Base-by-base conservation (phyloP, 108 stramenopile species). In the Cyclostephanos tholiformis region DNA sequence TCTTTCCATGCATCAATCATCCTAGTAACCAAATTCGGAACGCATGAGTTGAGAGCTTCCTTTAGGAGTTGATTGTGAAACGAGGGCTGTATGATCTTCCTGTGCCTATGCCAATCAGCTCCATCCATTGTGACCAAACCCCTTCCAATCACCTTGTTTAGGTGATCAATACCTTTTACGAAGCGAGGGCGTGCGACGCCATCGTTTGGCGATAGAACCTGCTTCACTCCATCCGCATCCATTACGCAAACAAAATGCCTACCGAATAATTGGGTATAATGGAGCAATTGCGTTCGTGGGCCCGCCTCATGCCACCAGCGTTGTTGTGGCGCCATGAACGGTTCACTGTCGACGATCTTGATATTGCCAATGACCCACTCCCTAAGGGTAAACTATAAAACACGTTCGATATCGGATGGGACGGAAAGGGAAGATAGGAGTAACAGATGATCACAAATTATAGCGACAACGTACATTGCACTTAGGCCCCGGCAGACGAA, bases 51-150 rank as follows among this genome's bases (percentile, higher is more conserved):
- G 49, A 89, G 60, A 11, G 68, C 44, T 43, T 85, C 80, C 65
- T 76, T 81, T 0, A 87, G 53, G 26, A 79, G 48, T 17, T 63
- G 27, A 5, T 65, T 74, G 30, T 74, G 49, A 69, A 90, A 90
- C 20, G 85, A 74, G 4, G 89, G 86, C 35, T 90, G 89, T 53
- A 87, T 79, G 8, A 90, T 90, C 61, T 80, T 67, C 32, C 89
- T 73, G 63, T 90, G 89, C 14, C 86, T 76, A 29, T 69, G 74
- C 86, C 86, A 90, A n/a, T 76, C 72, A 27, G 51, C 57, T 20
- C 89, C 89, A 29, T 90, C 83, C 13, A 84, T 38, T 13, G 86
- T 82, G 8, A 90, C 81, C 63, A 90, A 58, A 8, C 89, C 89
- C 19, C 71, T 23, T 22, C 89, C 89, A 2, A 86, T 46, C 1